phyloP scores from a whole-genome alignment of 208 protist genomes.

The Leptomonas pyrrhocoris region DNA sequence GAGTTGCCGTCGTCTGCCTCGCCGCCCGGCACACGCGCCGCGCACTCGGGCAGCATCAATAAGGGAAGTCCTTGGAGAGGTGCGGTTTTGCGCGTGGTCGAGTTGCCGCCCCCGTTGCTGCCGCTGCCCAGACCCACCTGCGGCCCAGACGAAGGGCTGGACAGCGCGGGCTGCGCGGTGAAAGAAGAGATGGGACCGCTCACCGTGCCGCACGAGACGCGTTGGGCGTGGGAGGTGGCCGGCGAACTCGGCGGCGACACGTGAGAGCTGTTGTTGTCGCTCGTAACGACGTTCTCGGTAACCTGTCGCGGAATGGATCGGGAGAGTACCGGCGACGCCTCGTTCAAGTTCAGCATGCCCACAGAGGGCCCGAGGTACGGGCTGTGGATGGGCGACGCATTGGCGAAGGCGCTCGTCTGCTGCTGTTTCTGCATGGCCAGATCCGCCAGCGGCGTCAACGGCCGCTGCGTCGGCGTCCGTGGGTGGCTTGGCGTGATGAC shows the following conservation, averaged over 20 bases:
- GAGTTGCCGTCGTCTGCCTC: not conserved
- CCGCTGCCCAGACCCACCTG: not conserved
- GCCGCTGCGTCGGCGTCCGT: slow-evolving; percentile 32
- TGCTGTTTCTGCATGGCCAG: slow-evolving; percentile 27
- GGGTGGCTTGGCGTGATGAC: slow-evolving; percentile 36
- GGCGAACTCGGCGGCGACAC: slow-evolving; percentile 19
- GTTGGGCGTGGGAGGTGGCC: slow-evolving; percentile 2
- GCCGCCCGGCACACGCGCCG: not conserved
- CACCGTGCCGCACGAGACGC: not conserved
- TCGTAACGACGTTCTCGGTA: not conserved
- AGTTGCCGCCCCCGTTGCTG: not conserved
- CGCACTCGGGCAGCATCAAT: slow-evolving; percentile 14
- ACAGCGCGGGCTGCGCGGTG: slow-evolving; percentile 6
- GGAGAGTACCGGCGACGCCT: not conserved
- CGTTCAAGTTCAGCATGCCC: not conserved
- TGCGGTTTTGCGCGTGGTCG: not conserved
- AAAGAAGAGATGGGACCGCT: not conserved
- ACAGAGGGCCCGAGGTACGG: not conserved
- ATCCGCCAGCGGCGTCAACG: slow-evolving; percentile 56
- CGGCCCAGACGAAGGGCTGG: slow-evolving; percentile 10
- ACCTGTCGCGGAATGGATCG: not conserved
- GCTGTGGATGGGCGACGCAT: slow-evolving; percentile 19
- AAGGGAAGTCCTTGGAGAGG: slow-evolving; percentile 1
- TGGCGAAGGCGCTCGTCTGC: slow-evolving; percentile 14
- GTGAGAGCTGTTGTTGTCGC: slow-evolving; percentile 15